Evolutionary conservation across 257 asterid genomes (phyloP), one percentile per base, ranked within the genome.

Genomic region (Solanum ossicruentum): DNA sequence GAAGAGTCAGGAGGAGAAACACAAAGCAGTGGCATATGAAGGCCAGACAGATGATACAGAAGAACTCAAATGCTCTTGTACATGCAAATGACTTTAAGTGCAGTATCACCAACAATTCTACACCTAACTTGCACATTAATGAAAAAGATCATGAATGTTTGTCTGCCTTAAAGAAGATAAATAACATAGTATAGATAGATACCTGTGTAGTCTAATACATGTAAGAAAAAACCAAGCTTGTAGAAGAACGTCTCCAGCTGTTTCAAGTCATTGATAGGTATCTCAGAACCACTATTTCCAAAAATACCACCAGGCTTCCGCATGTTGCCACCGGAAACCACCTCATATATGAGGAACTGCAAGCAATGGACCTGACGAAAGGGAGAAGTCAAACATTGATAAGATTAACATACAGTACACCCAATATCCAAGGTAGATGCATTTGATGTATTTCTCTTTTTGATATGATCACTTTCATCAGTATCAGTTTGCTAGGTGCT

Each of bases 181-280:
- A 26, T 26, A 51, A 15, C 61, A 8, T 8, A 77, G 63, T 51
- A 51, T 16, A 51, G 26, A 77, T 51, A 26, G 47, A 51, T 81
- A 96, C 99, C 99, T 93, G 98, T 90, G 88, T 95, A 95, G 90
- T 97, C 99, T 81, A 97, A 85, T 84, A 97, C 87, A 86, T 97
- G 98, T 91, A 97, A 89, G 95, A 97, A 93, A 92, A 97, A 95
- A 17, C 98, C 98, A 86, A 97, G 99, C 93, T 97, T 97, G 97
- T 97, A 97, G 92, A 97, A 97, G 92, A 97, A 97, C 43, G 98
- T 90, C 86, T 97, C 98, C 60, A 97, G 91, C 90, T 97, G 99
- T 87, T 97, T 97, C 86, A 97, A 90, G 86, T 97, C 99, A 90
- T 91, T 94, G 87, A 88, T 92, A 49, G 98, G 98, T 88, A 97